Evolutionary conservation across 768 basidiomycete genomes (phyloP), one percentile per base, ranked within the genome.

Genomic region (Chalciporus piperatus): DNA sequence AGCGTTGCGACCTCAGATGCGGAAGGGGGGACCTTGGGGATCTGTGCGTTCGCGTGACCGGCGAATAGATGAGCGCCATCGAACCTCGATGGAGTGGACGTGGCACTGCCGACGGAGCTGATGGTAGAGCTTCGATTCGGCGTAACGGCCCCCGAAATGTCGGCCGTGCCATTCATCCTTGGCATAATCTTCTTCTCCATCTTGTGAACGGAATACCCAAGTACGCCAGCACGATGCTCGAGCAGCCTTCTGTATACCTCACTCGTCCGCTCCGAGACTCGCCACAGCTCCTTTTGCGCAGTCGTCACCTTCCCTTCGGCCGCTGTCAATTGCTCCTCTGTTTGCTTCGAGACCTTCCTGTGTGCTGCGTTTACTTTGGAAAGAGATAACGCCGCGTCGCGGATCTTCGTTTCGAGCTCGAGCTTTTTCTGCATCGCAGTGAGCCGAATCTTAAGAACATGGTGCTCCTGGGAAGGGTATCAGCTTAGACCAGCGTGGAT

Each of bases 21-120:
- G 11, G 77, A 68, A 25, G 77, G 73, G 0, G 78, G 70, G 3
- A 74, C 72, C 38, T 75, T 67, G 27, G 72, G 72, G 0, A 87
- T 72, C 16, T 87, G 70, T 5, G 88, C 79, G 40, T 83, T 78
- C 4, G 79, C 82, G 57, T 92, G 87, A 0, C 92, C 91, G 0
- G 92, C 89, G 57, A 92, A 92, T 47, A 93, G 74, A 70, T 92
- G 90, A 0, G 86, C 82, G 12, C 89, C 89, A 48, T 90, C 89
- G 64, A 94, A 94, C 35, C 81, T 75, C n/a, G 76, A 71, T 6
- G 80, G 71, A 12, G 76, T 68, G 1, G 76, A 72, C 3, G 73
- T 68, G 13, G 68, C 55, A 41, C 75, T 77, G 23, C 74, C 70
- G 19, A 70, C 68, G 0, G 82, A 79, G 59, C 80, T 83, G 59